Evolutionary conservation across 805 yeast genomes (phyloP).

Genomic region (Candida endomychidarum): DNA sequence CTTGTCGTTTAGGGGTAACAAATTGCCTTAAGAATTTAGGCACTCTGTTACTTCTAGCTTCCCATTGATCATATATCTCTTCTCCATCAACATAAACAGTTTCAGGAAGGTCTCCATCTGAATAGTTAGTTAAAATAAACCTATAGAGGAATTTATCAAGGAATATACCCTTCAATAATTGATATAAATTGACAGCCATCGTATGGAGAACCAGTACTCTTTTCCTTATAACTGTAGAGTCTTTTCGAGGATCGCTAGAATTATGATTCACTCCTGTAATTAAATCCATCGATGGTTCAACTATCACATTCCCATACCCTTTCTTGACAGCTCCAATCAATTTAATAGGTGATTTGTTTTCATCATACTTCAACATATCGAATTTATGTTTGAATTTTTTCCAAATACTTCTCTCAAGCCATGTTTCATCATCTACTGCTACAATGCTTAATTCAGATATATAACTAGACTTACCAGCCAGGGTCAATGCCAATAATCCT

Average conservation of each 20-base stretch:
- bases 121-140: conserved; percentile 5
- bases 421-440: conserved; percentile 50
- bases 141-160: conserved; percentile 14
- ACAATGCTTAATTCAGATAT: conserved; percentile 56
- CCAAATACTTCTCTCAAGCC: conserved; percentile 47
- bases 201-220: conserved; percentile 21
- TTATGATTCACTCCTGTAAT: conserved; percentile 18
- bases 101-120: background rate
- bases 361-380: conserved; percentile 3
- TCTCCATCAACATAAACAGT: conserved; percentile 9
- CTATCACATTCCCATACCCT: conserved; percentile 30
- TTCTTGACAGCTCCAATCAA: conserved; percentile 7
- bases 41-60: conserved; percentile 18
- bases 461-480: conserved; percentile 66
- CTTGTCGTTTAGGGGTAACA: conserved; percentile 23
- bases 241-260: conserved; percentile 1
- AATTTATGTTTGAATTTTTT: conserved; percentile 13
- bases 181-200: conserved; percentile 20
- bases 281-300: conserved; percentile 26
- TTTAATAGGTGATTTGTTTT: conserved; percentile 10
- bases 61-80: conserved; percentile 20
- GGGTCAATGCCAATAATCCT: conserved; percentile 64
- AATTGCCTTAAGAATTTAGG: conserved; percentile 30
- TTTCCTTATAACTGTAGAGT: conserved; percentile 20
- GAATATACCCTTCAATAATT: conserved; percentile 23